phyloP scores from a whole-genome alignment of 2,329 filamentous ascomycete species.

The Helotiales sp. region DNA sequence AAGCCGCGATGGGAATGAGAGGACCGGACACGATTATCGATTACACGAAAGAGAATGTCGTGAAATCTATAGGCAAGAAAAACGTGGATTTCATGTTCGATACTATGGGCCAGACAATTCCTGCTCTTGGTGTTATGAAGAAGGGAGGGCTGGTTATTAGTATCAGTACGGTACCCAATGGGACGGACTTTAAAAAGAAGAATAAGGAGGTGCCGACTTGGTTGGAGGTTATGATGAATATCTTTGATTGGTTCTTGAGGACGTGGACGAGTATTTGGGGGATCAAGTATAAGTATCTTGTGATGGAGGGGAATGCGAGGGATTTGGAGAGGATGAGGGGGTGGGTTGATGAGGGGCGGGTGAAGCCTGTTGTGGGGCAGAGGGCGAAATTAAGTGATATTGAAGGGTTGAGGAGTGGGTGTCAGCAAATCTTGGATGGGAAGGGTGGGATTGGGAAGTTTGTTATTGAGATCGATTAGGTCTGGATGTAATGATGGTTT shows the following conservation, averaged over 20 bases:
- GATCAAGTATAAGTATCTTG: slow-evolving; percentile 40
- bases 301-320: slow-evolving; percentile 35
- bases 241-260: slow-evolving; percentile 35
- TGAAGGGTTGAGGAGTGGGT: slow-evolving; percentile 39
- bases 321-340: slow-evolving; percentile 36
- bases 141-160: slow-evolving; percentile 37
- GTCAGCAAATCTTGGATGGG: slow-evolving; percentile 38
- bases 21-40: slow-evolving; percentile 43
- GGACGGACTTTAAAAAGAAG: slow-evolving; percentile 36
- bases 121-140: slow-evolving; percentile 39
- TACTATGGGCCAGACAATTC: slow-evolving; percentile 39
- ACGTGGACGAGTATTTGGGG: slow-evolving; percentile 37
- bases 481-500: no score
- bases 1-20: slow-evolving; percentile 40
- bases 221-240: slow-evolving; percentile 32
- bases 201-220: slow-evolving; percentile 30
- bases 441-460: slow-evolving; percentile 44
- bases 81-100: slow-evolving; percentile 46
- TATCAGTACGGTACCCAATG: slow-evolving; percentile 35
- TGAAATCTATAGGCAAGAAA: slow-evolving; percentile 33
- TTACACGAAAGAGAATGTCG: slow-evolving; percentile 39
- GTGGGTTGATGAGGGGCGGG: slow-evolving; percentile 33
- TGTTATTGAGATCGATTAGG: slow-evolving; percentile 36
- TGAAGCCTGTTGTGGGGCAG: slow-evolving; percentile 39
- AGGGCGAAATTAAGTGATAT: slow-evolving; percentile 37